Evolutionary conservation across 106 monocot species (phyloP), one percentile per base, ranked within the genome.

Genomic region (Hemerocallis citrina): DNA sequence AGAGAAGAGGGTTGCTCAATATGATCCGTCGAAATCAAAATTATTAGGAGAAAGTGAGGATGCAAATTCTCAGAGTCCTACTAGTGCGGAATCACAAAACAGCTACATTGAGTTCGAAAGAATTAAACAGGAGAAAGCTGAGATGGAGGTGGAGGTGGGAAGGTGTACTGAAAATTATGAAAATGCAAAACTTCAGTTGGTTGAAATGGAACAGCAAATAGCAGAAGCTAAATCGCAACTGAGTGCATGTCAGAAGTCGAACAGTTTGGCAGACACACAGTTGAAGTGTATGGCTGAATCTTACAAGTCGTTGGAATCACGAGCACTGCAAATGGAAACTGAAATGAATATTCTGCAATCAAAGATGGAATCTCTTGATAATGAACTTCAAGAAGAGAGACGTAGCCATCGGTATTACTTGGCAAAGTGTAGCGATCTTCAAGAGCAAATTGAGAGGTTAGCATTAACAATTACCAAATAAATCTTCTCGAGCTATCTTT

Each of bases 211-310:
- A 55, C 79, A 51, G 79, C 81, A 72, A 2, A 7, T 83, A 30
- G 71, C 44, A 31, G 79, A 77, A 31, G 64, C 81, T 34, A 72
- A 70, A 57, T 82, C 74, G 29, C 63, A 85, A 64, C 72, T 91
- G 41, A 69, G 72, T 42, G 72, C 67, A 33, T 75, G 66, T 66
- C 66, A 88, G 68, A 91, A 91, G 64, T 79, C 84, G 52, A 90
- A 91, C 65, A 77, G 84, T 65, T 77, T 98, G 51, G 44, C 74
- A 66, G 91, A 91, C 45, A 91, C 96, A 50, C 91, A 98, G 65
- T 77, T 98, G 69, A 91, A 88, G 62, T 98, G 96, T 61, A 98
- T 98, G 96, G 77, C 73, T 25, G 85, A 98, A 68, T 91, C 91
- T 12, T 98, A 98, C 62, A 84, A 82, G 37, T 62, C 66, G 34